Base-by-base conservation (phyloP, 345 rosid genomes). In the Boechera retrofracta region DNA sequence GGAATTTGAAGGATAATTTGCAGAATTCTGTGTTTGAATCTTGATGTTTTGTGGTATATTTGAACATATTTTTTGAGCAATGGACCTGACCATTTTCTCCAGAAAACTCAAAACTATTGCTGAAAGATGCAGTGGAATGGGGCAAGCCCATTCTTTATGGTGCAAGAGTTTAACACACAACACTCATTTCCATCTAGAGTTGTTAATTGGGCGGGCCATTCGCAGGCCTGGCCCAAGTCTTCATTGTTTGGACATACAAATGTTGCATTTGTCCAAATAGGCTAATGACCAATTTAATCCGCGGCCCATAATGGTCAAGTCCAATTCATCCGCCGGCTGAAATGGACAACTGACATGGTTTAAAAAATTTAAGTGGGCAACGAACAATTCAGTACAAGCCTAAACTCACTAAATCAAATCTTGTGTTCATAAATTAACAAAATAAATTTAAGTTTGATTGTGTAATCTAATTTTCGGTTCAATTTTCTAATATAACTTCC, bases 71-170 rank as follows among this genome's bases (percentile, higher is more conserved):
- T 73, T 64, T 69, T 75, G 72, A 75, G 72, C 64, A 69, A 69
- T 57, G 72, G 69, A 65, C 62, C 72, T 75, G 58, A 70, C 29
- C 4, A 75, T 57, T 70, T 75, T 75, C 73, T 80, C 83, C 79
- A 75, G 83, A 75, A 9, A 69, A 41, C 49, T 67, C 33, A 42
- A 63, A 21, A 54, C 45, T 64, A 67, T 60, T 64, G 61, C 69
- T 72, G 75, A 66, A 58, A 69, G 8, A 69, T 84, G 80, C 76
- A 66, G 42, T 64, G 78, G 76, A 77, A 75, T 74, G 38, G 63
- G 59, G 71, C 42, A 66, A 72, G 64, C 53, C 52, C 44, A 38
- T 76, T 65, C 65, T 79, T 21, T 64, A 16, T 80, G 68, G 72
- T 79, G 76, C 71, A 61, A 58, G 59, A 38, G 73, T 72, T 45